Evolutionary conservation across 805 yeast genomes (phyloP).

Genomic region (Candida lessepsii): DNA sequence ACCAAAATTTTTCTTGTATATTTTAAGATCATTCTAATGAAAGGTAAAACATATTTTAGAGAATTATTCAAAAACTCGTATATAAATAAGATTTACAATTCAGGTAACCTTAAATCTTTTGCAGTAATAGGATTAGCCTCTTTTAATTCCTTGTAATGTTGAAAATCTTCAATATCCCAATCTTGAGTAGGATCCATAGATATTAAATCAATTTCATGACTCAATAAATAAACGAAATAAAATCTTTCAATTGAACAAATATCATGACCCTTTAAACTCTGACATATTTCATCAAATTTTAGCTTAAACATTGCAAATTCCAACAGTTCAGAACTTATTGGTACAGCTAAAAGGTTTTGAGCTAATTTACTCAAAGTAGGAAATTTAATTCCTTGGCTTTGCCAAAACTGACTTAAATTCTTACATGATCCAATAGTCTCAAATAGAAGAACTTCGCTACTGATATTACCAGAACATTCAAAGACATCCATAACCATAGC

Average conservation of each 20-base stretch:
- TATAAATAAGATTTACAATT: not conserved
- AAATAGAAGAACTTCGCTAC: conserved; percentile 24
- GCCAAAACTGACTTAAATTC: conserved; percentile 21
- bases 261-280: not conserved
- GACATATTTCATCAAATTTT: conserved; percentile 1
- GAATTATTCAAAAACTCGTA: not conserved
- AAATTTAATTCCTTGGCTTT: conserved; percentile 15
- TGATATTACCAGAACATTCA: conserved; percentile 26
- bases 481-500: conserved; percentile 23
- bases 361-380: conserved; percentile 18
- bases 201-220: conserved; percentile 13
- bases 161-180: conserved; percentile 9
- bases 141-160: not conserved
- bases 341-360: conserved; percentile 17
- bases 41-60: not conserved
- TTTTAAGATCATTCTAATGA: too few species aligned
- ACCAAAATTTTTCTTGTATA: too few species aligned
- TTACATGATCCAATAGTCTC: conserved; percentile 21
- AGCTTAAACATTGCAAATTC: conserved; percentile 15
- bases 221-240: conserved; percentile 11
- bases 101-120: conserved; percentile 11
- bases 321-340: conserved; percentile 17
- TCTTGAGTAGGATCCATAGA: conserved; percentile 8
- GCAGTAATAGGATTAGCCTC: not conserved
- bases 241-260: conserved; percentile 13